phyloP scores from a whole-genome alignment of 2,329 filamentous ascomycete species.

The Trichoderma lentiforme region DNA sequence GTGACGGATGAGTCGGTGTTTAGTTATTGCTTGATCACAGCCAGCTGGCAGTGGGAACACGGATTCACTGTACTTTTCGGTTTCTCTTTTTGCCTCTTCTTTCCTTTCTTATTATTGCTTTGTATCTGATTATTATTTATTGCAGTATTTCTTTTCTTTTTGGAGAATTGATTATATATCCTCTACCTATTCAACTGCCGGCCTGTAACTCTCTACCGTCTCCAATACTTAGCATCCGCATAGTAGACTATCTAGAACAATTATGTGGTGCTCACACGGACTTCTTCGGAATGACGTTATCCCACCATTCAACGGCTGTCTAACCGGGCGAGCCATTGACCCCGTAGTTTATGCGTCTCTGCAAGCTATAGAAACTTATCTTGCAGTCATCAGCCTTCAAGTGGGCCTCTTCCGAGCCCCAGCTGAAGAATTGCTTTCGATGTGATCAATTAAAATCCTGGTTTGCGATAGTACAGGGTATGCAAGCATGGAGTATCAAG shows the following conservation, averaged over 20 bases:
- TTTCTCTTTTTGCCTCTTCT: background rate
- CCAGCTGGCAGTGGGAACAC: background rate
- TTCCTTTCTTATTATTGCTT: background rate
- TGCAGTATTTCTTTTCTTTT: background rate
- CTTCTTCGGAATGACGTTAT: background rate
- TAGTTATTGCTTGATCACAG: background rate
- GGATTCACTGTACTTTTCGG: background rate
- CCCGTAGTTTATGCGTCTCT: background rate
- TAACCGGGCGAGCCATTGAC: background rate
- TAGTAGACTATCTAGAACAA: accelerated
- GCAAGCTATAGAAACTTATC: background rate
- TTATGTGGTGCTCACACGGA: background rate
- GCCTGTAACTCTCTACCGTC: background rate
- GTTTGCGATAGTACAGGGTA: background rate
- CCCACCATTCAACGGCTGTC: background rate
- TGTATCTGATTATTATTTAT: background rate
- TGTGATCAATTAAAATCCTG: background rate
- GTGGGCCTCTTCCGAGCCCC: background rate
- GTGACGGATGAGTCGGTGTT: background rate
- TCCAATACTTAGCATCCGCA: background rate
- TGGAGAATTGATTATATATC: background rate
- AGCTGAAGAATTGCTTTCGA: background rate
- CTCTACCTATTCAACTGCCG: background rate
- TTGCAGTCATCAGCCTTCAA: background rate
- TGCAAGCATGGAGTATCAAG: background rate